These are phyloP conservation scores for Spiraea crenata DNA, from an alignment of 331 rosid species.

Conservation along the genomic window DNA sequence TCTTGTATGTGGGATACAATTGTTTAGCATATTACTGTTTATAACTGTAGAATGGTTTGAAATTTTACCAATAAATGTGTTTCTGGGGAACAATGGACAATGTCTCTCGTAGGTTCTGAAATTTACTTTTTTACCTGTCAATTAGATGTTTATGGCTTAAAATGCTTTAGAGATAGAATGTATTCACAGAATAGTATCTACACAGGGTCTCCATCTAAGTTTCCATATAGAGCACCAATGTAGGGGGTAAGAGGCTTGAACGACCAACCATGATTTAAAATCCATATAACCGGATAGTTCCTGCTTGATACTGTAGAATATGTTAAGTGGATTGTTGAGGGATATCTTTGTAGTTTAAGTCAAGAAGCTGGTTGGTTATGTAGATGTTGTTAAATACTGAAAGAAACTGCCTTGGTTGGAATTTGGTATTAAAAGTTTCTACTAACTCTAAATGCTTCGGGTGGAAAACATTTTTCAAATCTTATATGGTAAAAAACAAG, in stretches of 20 bases:
- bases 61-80: not conserved
- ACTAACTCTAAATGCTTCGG: not conserved
- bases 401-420: not conserved
- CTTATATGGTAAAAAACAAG: not conserved
- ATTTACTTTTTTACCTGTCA: not conserved
- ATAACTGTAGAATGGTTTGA: not conserved
- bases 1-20: not conserved
- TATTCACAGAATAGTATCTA: not conserved
- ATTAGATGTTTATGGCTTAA: not conserved
- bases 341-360: not conserved
- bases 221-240: not conserved
- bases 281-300: not conserved
- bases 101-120: not conserved
- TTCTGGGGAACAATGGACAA: not conserved
- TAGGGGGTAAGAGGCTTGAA: not conserved
- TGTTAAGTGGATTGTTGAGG: not conserved
- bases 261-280: not conserved
- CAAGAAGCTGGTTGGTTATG: slow-evolving; percentile 13
- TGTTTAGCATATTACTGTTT: not conserved
- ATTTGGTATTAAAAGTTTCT: not conserved
- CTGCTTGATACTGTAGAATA: slow-evolving; percentile 15
- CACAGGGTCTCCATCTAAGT: not conserved
- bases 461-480: not conserved
- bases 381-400: not conserved
- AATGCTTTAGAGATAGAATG: not conserved